Base-by-base conservation (phyloP, 164 flowering plant genomes). In the Vitis rotundifolia region DNA sequence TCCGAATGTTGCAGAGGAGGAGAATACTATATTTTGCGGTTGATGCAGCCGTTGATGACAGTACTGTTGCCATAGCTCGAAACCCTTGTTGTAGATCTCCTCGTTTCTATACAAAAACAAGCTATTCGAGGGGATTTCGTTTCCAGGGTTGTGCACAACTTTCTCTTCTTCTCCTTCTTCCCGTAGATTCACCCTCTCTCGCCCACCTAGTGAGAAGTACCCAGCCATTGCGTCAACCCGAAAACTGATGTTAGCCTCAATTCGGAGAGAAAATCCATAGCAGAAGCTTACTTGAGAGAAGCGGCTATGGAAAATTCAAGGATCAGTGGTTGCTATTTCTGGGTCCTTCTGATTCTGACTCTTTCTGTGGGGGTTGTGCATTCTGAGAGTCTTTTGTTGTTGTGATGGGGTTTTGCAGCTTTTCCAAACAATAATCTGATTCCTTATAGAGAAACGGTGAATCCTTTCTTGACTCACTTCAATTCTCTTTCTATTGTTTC, bases 21-120 rank as follows among this genome's bases (percentile, higher is more conserved):
- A 4, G 58, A 28, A 71, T 37, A 37, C 44, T 37, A 37, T 37
- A 73, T 26, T 68, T 64, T 7, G 59, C 61, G 29, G 18, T 12
- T 51, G 47, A 50, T 79, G 74, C 3, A 68, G 81, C 19, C 73
- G 82, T 22, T 78, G 82, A 8, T 72, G 80, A 11, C 74, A 71
- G 8, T 75, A 69, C 28, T 77, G 76, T 9, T 82, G 87, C 92
- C 92, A 88, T 84, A 85, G 59, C 79, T 88, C 87, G 31, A 85
- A 83, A 15, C 87, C 86, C 64, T 80, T 83, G 77, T 73, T 75
- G 76, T 74, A 77, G 82, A 79, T 78, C 75, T 84, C 87, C 19
- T 84, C 82, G 78, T 72, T 79, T 61, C 83, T 74, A 77, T 78
- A 82, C n/a, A 82, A 56, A 59, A 72, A 82, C 11, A 80, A 72